Percentiles rank a stretch among this genome's conserved stretches.
Conservation (phyloP, 805 yeast species). For the Metschnikowia baotianmanensis region DNA sequence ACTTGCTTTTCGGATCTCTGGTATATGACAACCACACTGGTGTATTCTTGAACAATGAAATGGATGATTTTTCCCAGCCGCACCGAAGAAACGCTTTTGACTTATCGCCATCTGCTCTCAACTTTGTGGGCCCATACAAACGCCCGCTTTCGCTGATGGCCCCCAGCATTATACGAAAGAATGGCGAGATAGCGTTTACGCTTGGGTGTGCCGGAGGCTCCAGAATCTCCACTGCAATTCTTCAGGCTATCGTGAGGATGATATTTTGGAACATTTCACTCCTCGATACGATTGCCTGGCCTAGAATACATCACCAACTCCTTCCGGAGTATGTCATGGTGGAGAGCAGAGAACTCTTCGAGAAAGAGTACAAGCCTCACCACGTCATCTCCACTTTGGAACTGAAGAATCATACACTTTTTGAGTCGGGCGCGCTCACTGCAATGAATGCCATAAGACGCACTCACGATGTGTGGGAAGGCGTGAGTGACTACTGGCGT, state of each 20-base stretch:
- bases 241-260: constrained; percentile 72
- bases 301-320: constrained; percentile 87
- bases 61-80: constrained; percentile 91
- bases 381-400: constrained; percentile 40
- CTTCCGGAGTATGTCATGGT: constrained; percentile 66
- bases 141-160: constrained; percentile 84
- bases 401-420: constrained; percentile 28
- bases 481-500: constrained; percentile 90
- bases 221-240: constrained; percentile 74
- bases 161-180: constrained; percentile 55
- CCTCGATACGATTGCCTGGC: constrained; percentile 69
- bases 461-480: constrained; percentile 49
- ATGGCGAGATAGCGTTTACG: constrained; percentile 42
- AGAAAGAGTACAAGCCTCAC: constrained; percentile 31
- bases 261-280: constrained; percentile 58
- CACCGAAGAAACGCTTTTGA: constrained; percentile 70
- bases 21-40: constrained; percentile 84
- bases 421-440: constrained; percentile 36
- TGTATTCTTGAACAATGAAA: constrained; percentile 78
- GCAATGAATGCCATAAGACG: constrained; percentile 47
- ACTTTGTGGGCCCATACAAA: constrained; percentile 69
- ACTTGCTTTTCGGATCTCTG: constrained; percentile 76
- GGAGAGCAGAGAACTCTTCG: constrained; percentile 50
- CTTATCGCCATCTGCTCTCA: constrained; percentile 75
- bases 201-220: constrained; percentile 97